Evolutionary conservation across 805 yeast genomes (phyloP).

Genomic region (Candida cerambycidarum): DNA sequence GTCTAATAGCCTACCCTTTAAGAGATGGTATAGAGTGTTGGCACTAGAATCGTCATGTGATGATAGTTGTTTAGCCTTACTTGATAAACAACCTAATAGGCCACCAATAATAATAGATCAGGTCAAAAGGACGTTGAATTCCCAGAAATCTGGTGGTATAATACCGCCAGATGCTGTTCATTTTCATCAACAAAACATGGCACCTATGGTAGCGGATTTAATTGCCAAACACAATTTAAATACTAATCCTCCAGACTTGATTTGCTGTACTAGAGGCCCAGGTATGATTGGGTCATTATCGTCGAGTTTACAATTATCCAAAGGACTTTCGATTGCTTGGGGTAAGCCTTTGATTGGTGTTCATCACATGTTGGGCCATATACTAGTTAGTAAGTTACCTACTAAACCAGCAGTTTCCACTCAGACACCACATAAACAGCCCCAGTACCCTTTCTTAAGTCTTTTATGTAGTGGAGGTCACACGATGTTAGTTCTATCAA

Average conservation of each 20-base stretch:
- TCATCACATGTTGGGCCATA: constrained; percentile 95
- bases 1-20: too few relatives aligned
- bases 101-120: constrained; percentile 56
- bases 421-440: constrained; percentile 24
- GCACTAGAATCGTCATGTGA: constrained; percentile 95
- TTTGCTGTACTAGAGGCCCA: constrained; percentile 93
- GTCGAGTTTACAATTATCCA: constrained; percentile 79
- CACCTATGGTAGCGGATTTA: constrained; percentile 48
- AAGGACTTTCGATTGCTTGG: constrained; percentile 82
- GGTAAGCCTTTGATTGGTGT: constrained; percentile 79
- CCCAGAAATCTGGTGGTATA: constrained; percentile 73
- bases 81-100: constrained; percentile 46
- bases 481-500: constrained; percentile 77
- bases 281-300: constrained; percentile 92
- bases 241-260: constrained; percentile 56
- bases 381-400: constrained; percentile 48
- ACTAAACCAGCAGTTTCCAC: too few relatives aligned
- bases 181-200: constrained; percentile 68
- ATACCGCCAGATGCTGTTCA: constrained; percentile 81
- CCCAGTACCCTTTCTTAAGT: constrained; percentile 69
- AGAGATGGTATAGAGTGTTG: constrained; percentile 58
- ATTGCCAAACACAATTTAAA: constrained; percentile 35
- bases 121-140: constrained; percentile 63
- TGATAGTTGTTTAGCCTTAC: constrained; percentile 84
- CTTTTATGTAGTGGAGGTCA: constrained; percentile 92